Base-by-base conservation (phyloP, 2,329 filamentous ascomycete genomes). In the Talaromyces funiculosus region DNA sequence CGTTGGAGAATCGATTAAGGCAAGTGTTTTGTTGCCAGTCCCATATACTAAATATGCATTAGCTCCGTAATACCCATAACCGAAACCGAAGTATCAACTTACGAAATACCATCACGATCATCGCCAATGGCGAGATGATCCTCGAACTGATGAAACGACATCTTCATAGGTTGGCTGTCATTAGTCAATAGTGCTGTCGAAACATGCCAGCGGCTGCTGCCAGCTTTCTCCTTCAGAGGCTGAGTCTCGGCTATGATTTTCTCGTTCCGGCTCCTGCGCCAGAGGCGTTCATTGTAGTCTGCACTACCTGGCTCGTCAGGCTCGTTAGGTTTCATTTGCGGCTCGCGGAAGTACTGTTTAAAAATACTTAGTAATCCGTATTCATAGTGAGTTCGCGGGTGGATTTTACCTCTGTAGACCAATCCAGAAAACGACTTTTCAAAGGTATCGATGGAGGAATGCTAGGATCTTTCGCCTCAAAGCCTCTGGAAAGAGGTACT, bases 61-160 rank as follows among this genome's bases (percentile, higher is more conserved):
- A 66, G 63, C 38, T 10, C 38, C 26, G 9, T n/a, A 22, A 14
- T 6, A 16, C 37, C n/a, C 4, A 14, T 14, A 33, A 58, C 4
- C 8, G 53, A 53, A 16, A 16, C 14, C 4, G 18, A 24, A 45
- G 12, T 7, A 40, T 26, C 16, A 26, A 76, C 75, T 67, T 72
- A 81, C 79, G 78, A 87, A 66, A 97, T 86, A 3, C 88, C 95
- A 74, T 99, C 95, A 59, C 89, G 86, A 68, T 96, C 92, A 74
- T 99, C 94, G 12, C 92, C 90, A 12, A 97, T 91, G 1, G 94
- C 90, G 20, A 99, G 83, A 71, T 97, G 92, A 69, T 97, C 90
- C 72, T 99, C 94, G 68, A 97, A 99, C 72, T 99, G 94, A 76
- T 99, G 94, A 73, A 97, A 96, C 4, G 90, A 89, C 87, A 99